These are phyloP conservation scores for Neoascochyta sp. DNA, from an alignment of 2,329 filamentous ascomycete genomes.

Conservation along the genomic window DNA sequence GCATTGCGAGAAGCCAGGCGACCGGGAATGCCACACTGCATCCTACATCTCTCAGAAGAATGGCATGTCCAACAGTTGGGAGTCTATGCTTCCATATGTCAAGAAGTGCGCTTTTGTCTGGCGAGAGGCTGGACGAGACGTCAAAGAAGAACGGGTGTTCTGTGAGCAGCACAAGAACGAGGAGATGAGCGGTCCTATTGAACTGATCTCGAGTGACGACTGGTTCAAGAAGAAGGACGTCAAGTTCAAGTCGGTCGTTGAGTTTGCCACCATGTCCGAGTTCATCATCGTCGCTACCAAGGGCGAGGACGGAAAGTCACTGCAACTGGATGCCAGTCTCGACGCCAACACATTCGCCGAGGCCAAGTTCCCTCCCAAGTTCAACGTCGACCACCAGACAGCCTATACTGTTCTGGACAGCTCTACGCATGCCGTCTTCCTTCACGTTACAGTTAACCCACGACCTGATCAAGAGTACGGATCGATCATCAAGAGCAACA, in stretches of 20 bases:
- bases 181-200: conserved; percentile 59
- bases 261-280: conserved; percentile 93
- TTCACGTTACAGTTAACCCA: conserved; percentile 81
- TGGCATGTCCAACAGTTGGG: conserved; percentile 64
- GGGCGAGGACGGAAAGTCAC: conserved; percentile 60
- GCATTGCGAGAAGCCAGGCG: conserved; percentile 58
- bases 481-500: conserved; percentile 95
- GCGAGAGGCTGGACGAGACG: conserved; percentile 51
- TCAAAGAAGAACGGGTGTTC: conserved; percentile 61
- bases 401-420: conserved; percentile 94
- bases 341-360: conserved; percentile 79
- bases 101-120: conserved; percentile 84
- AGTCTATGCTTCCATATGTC: conserved; percentile 68
- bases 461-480: conserved; percentile 67
- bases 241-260: conserved; percentile 67
- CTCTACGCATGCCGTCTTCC: conserved; percentile 87
- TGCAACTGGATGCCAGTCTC: conserved; percentile 77
- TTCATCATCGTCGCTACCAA: conserved; percentile 86
- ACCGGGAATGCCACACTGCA: conserved; percentile 62
- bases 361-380: conserved; percentile 81
- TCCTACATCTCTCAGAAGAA: conserved; percentile 77
- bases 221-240: conserved; percentile 67
- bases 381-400: conserved; percentile 71
- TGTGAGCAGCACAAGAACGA: conserved; percentile 63
- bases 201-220: conserved; percentile 73